Evolutionary conservation across 140 eudicot genomes (phyloP), one percentile per base, ranked within the genome.

Genomic region (Ambrosia hybrid): DNA sequence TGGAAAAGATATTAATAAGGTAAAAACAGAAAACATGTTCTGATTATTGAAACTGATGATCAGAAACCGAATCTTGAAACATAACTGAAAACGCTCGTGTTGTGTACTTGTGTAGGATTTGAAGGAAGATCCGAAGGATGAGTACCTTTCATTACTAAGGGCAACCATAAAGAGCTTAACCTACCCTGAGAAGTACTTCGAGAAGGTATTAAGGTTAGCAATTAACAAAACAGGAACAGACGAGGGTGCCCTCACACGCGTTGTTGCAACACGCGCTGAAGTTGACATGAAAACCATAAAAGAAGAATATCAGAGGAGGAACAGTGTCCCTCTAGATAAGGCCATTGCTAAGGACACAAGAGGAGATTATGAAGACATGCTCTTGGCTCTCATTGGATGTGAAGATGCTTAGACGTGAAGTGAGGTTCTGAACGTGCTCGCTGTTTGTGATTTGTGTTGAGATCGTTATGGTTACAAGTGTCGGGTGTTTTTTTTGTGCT

Each of bases 191-290:
- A 87, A 85, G 76, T 90, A 90, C 84, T 91, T 88, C 66, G 97
- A 77, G 82, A 82, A 87, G 81, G 78, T 84, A 3, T 51, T 92
- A 3, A 88, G 98, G 62, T 64, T 73, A 11, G 80, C 91, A 9
- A 85, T 89, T 12, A 85, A 87, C 85, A 88, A 80, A 64, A 67
- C 59, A 14, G 98, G 98, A 14, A 89, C 96, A 0, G 96, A 92
- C 41, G 98, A 92, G 67, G 84, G 84, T 49, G 95, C 86, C 61
- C 86, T 92, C 34, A 89, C 89, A 15, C 79, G 96, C 37, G 91
- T 92, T 15, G 88, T 89, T 6, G 83, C 91, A n/a, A 87, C 95
- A 33, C 82, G 98, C 67, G 96, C 98, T 15, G 98, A 89, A 83
- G 84, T 92, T 6, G 98, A 92, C 88, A 73, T 92, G 98, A 82